Evolutionary conservation across 768 basidiomycete genomes (phyloP).

Genomic region (Rhodotorula kratochvilovae): DNA sequence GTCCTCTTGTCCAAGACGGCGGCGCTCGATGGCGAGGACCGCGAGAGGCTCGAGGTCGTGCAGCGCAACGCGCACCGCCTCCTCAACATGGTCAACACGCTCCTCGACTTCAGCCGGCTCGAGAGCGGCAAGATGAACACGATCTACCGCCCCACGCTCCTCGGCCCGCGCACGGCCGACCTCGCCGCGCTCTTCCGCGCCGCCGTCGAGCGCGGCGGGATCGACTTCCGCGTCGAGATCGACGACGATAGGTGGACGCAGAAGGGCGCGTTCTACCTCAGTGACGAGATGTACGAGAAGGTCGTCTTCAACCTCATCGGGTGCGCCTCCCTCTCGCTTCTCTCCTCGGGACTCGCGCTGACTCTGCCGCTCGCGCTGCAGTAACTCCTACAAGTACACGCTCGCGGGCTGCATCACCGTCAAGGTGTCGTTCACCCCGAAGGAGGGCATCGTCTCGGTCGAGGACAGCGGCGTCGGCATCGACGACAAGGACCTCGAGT

Average conservation of each 20-base stretch:
- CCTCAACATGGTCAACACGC: conserved; percentile 38
- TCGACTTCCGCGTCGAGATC: conserved; percentile 20
- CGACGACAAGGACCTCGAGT: conserved; percentile 12
- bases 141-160: conserved; percentile 6
- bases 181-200: conserved; percentile 23
- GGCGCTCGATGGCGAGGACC: background rate
- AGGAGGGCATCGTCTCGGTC: conserved; percentile 11
- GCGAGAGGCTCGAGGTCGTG: conserved; percentile 17
- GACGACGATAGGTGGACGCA: conserved; percentile 9
- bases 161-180: conserved; percentile 14
- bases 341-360: too few species aligned
- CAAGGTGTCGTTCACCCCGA: conserved; percentile 3
- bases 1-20: conserved; percentile 6
- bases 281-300: conserved; percentile 28
- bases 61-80: conserved; percentile 26
- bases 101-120: conserved; percentile 25
- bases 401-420: conserved; percentile 11
- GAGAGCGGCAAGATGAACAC: conserved; percentile 28
- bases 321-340: background rate
- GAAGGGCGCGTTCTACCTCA: conserved; percentile 9
- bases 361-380: background rate
- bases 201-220: conserved; percentile 25
- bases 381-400: conserved; percentile 34
- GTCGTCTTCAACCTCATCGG: conserved; percentile 12
- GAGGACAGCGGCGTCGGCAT: conserved; percentile 28